Conservation (phyloP, 2,329 filamentous ascomycete species). For the Tricladium varicosporioides region DNA sequence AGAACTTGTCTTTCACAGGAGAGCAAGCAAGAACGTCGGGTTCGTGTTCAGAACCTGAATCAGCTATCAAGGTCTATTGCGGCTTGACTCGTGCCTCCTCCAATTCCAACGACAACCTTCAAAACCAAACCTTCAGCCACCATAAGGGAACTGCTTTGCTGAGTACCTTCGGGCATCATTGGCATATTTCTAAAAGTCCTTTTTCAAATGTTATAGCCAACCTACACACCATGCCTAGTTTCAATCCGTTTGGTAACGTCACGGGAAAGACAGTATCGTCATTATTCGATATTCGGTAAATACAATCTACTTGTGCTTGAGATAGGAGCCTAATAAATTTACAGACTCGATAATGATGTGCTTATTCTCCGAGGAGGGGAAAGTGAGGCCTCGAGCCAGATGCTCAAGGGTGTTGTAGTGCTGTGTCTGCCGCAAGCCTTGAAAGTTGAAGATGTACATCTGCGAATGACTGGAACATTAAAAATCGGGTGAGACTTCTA, state of each 20-base stretch:
- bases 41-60: neutral
- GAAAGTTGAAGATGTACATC: constrained; percentile 69
- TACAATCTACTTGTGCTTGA: constrained; percentile 2
- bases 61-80: neutral
- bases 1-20: neutral
- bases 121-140: neutral
- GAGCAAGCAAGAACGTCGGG: neutral
- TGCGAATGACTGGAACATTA: constrained; percentile 69
- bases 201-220: neutral
- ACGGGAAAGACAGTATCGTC: constrained; percentile 33
- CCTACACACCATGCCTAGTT: constrained; percentile 27
- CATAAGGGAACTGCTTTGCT: neutral
- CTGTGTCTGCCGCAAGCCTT: constrained; percentile 69
- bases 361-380: constrained; percentile 75
- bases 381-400: constrained; percentile 72
- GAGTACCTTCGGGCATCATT: too few relatives aligned
- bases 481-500: constrained; percentile 60
- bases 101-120: neutral
- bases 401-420: constrained; percentile 71
- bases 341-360: constrained; percentile 73
- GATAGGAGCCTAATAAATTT: constrained; percentile 11
- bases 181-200: too few relatives aligned
- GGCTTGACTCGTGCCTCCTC: constrained; percentile 6
- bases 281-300: constrained; percentile 38
- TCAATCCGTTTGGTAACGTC: constrained; percentile 34